These are phyloP conservation scores for Trametes meyenii DNA, from an alignment of 768 basidiomycete genomes.

Conservation along the genomic window DNA sequence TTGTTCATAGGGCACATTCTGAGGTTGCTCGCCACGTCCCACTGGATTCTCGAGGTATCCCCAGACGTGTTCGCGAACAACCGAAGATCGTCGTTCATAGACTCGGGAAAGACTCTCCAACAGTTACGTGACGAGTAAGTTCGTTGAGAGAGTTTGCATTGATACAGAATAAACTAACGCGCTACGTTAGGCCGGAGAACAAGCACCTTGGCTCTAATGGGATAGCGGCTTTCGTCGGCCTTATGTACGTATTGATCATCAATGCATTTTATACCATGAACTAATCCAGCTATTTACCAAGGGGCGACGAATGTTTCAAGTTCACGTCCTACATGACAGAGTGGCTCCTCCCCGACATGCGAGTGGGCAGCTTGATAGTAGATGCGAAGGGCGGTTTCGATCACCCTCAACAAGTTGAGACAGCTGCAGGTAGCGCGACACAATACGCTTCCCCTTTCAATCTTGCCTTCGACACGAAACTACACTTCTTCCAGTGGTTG, in stretches of 20 bases:
- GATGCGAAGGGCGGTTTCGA: conserved; percentile 7
- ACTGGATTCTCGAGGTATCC: conserved; percentile 26
- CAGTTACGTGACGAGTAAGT: conserved; percentile 10
- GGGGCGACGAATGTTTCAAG: conserved; percentile 77
- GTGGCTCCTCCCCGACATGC: conserved; percentile 27
- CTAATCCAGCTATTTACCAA: neutral
- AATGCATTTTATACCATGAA: neutral
- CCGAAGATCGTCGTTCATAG: conserved; percentile 19
- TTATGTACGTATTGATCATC: conserved; percentile 52
- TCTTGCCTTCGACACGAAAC: conserved; percentile 60
- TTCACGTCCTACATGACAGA: conserved; percentile 76
- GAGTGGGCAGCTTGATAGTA: conserved; percentile 1
- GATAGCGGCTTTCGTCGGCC: conserved; percentile 68
- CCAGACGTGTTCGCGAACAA: conserved; percentile 29
- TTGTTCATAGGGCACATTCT: conserved; percentile 10
- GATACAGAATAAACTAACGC: neutral
- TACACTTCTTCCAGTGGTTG: conserved; percentile 70
- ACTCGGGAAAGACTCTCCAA: conserved; percentile 18
- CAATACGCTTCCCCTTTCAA: conserved; percentile 58
- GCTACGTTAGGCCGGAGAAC: conserved; percentile 48
- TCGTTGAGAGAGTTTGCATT: neutral
- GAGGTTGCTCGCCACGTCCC: conserved; percentile 26
- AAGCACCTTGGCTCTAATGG: conserved; percentile 72
- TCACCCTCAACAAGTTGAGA: neutral
- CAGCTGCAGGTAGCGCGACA: neutral